A percentile compares a stretch with the other conserved stretches of the same genome.
phyloP scores from a whole-genome alignment of 2,329 filamentous ascomycete genomes.

The Zymoseptoria ardabiliae region DNA sequence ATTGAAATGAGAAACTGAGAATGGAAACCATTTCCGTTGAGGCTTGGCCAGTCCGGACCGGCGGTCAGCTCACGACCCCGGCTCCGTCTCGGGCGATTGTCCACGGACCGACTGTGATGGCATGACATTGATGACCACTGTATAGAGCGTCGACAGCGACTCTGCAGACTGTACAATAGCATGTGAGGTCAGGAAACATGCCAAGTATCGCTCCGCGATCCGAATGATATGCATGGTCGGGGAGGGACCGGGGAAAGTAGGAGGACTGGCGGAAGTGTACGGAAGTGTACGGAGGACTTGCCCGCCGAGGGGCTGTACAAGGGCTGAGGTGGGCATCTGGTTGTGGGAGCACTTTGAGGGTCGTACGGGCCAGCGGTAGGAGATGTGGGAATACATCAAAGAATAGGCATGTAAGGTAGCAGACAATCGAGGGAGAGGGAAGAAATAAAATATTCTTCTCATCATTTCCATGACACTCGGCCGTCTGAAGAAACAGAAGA shows the following conservation, averaged over 20 bases:
- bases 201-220: slow-evolving; percentile 5
- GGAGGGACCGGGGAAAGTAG: not conserved
- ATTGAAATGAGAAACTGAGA: not conserved
- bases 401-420: not conserved
- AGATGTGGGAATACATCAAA: not conserved
- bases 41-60: slow-evolving; percentile 7
- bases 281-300: not conserved
- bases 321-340: too few relatives aligned
- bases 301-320: not conserved
- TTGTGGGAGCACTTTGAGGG: not conserved
- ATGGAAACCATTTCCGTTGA: slow-evolving; percentile 4
- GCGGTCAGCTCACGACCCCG: slow-evolving; percentile 8
- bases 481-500: not conserved
- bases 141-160: not conserved
- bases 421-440: not conserved
- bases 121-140: not conserved
- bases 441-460: not conserved
- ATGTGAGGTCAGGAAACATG: slow-evolving; percentile 8
- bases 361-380: slow-evolving; percentile 2
- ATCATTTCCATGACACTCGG: not conserved
- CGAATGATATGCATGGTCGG: slow-evolving; percentile 5
- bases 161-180: not conserved
- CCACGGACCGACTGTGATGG: slow-evolving; percentile 13
- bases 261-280: not conserved
- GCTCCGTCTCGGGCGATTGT: slow-evolving; percentile 7